Evolutionary conservation across 2,329 filamentous ascomycete genomes (phyloP).

Genomic region (Truncatella angustata): DNA sequence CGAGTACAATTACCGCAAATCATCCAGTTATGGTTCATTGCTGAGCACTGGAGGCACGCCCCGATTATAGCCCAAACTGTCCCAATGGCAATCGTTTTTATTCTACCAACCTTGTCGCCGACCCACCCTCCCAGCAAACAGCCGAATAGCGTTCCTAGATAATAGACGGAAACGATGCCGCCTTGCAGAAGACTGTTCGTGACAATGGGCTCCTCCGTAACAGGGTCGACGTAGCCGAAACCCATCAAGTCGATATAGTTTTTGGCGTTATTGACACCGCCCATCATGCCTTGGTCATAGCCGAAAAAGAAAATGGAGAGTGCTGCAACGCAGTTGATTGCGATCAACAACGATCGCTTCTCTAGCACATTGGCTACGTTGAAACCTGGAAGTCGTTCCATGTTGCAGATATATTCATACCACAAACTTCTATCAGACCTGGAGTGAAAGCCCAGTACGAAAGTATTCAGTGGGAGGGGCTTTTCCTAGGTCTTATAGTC

Average conservation of each 20-base stretch:
- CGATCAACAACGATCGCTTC: slow-evolving; percentile 28
- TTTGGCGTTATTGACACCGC: slow-evolving; percentile 57
- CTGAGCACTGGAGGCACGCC: slow-evolving; percentile 62
- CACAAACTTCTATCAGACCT: too few relatives aligned
- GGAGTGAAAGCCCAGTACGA: too few relatives aligned
- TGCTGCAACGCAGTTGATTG: slow-evolving; percentile 60
- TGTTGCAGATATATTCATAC: too few relatives aligned
- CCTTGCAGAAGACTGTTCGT: slow-evolving; percentile 61
- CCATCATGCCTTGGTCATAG: slow-evolving; percentile 45
- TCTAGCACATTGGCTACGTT: slow-evolving; percentile 31
- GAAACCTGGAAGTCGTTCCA: slow-evolving; percentile 29
- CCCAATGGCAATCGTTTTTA: slow-evolving; percentile 61
- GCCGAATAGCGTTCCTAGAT: slow-evolving; percentile 61
- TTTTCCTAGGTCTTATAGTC: too few relatives aligned
- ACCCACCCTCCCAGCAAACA: slow-evolving; percentile 62
- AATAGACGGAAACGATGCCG: slow-evolving; percentile 57
- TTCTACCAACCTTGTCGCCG: slow-evolving; percentile 61
- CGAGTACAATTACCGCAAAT: slow-evolving; percentile 52
- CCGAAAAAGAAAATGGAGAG: slow-evolving; percentile 69
- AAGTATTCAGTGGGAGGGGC: too few relatives aligned
- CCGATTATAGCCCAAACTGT: slow-evolving; percentile 58
- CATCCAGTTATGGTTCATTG: slow-evolving; percentile 68
- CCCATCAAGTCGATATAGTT: slow-evolving; percentile 65
- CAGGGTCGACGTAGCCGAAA: slow-evolving; percentile 57
- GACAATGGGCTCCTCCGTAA: slow-evolving; percentile 48